Conservation (phyloP, 768 basidiomycete genomes). For the Chlorophyllum brunneum region DNA sequence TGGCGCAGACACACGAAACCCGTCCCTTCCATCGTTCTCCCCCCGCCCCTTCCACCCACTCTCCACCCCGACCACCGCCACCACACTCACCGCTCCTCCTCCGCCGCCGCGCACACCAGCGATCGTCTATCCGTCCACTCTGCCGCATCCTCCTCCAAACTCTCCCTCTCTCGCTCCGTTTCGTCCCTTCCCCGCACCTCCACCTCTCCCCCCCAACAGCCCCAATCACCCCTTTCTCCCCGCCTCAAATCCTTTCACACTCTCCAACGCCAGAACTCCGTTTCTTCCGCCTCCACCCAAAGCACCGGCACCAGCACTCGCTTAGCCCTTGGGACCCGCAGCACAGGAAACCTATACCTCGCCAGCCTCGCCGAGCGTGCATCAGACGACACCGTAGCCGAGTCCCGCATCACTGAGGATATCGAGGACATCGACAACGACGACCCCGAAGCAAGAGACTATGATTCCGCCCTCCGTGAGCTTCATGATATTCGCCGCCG, state of each 20-base stretch:
- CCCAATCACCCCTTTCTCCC: slow-evolving; percentile 26
- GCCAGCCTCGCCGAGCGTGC: slow-evolving; percentile 18
- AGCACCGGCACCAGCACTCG: slow-evolving; percentile 16
- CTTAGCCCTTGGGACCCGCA: slow-evolving; percentile 29
- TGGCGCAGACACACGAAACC: slow-evolving; percentile 28
- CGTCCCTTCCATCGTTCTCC: slow-evolving; percentile 22
- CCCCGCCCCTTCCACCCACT: slow-evolving; percentile 17
- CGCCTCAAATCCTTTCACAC: slow-evolving; percentile 24
- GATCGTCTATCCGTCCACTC: slow-evolving; percentile 43
- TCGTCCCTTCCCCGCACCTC: slow-evolving; percentile 24
- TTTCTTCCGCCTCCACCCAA: slow-evolving; percentile 56
- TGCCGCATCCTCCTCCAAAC: slow-evolving; percentile 32
- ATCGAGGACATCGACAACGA: slow-evolving; percentile 19
- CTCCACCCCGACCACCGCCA: slow-evolving; percentile 12
- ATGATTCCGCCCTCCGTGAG: slow-evolving; percentile 23
- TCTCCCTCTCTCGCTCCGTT: slow-evolving; percentile 38
- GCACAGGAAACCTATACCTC: slow-evolving; percentile 41
- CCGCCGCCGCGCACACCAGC: slow-evolving; percentile 19
- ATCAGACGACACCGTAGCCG: slow-evolving; percentile 15
- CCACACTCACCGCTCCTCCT: slow-evolving; percentile 10
- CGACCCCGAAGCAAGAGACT: slow-evolving; percentile 33
- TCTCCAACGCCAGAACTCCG: slow-evolving; percentile 41
- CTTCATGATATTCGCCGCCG: slow-evolving; percentile 61
- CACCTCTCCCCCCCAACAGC: slow-evolving; percentile 11
- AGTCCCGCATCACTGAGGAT: slow-evolving; percentile 4